Evolutionary conservation across 2,329 filamentous ascomycete species (phyloP).

Genomic region (Dothiorella sarmentorum): DNA sequence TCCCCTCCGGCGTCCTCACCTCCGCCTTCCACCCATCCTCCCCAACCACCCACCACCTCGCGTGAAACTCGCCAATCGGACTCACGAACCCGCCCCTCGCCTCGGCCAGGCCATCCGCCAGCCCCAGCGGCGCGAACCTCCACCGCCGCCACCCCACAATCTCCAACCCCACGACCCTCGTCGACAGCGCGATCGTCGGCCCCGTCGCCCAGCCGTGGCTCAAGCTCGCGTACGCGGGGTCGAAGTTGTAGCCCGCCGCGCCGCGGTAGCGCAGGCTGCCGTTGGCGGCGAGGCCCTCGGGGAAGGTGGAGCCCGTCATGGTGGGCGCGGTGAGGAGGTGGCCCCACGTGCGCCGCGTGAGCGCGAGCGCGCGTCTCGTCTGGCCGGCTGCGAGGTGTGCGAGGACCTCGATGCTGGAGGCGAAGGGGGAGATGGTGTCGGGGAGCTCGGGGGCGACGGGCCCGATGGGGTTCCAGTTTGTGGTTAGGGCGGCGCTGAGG

Average conservation of each 20-base stretch:
- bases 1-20: background rate
- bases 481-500: conserved; percentile 46
- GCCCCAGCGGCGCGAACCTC: conserved; percentile 44
- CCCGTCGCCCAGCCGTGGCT: conserved; percentile 43
- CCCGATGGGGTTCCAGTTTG: conserved; percentile 57
- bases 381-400: conserved; percentile 51
- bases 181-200: conserved; percentile 32
- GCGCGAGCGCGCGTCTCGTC: conserved; percentile 51
- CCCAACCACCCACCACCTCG: conserved; percentile 15
- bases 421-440: conserved; percentile 57
- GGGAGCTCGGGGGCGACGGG: conserved; percentile 54
- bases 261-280: conserved; percentile 49
- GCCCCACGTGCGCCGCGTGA: conserved; percentile 57
- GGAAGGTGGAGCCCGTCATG: conserved; percentile 56
- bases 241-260: conserved; percentile 31
- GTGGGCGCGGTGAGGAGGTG: conserved; percentile 58
- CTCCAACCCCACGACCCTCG: conserved; percentile 44
- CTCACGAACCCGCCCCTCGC: conserved; percentile 48
- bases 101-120: conserved; percentile 42
- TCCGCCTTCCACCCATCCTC: background rate
- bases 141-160: conserved; percentile 43
- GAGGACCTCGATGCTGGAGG: conserved; percentile 57
- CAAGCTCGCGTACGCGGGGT: conserved; percentile 42
- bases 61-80: conserved; percentile 36
- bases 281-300: conserved; percentile 57